Percentiles rank a stretch among this genome's conserved stretches.
Evolutionary conservation across 257 asterid genomes (phyloP).

Genomic region (Petunia axillaris): DNA sequence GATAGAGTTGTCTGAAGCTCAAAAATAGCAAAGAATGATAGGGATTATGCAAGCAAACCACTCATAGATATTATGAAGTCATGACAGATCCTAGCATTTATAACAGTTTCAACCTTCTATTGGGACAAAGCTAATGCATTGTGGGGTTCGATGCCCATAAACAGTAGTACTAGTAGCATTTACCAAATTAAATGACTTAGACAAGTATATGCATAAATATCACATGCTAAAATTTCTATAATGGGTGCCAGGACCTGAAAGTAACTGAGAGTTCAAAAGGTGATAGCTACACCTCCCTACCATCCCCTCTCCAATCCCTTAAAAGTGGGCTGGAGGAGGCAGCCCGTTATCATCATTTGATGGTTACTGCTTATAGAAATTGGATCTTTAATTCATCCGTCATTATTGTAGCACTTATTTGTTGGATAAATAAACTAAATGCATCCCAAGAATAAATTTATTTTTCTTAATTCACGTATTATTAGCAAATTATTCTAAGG

Average conservation of each 20-base stretch:
- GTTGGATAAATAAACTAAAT: background rate
- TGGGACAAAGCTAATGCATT: constrained; percentile 9
- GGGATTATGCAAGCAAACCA: background rate
- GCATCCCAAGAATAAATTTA: background rate
- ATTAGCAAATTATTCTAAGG: too few species aligned
- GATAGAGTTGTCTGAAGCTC: background rate
- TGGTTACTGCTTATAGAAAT: background rate
- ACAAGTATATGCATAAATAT: background rate
- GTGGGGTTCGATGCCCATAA: background rate
- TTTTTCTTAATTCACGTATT: too few species aligned
- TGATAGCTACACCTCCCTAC: background rate
- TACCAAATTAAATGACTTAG: background rate
- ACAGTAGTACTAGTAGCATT: background rate
- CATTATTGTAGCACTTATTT: background rate
- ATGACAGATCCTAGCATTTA: background rate
- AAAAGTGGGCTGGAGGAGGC: background rate
- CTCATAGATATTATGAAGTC: background rate
- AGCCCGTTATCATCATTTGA: background rate
- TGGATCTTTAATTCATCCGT: background rate
- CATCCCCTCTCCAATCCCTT: background rate
- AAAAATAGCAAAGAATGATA: background rate
- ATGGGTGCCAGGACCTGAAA: background rate
- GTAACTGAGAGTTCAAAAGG: background rate
- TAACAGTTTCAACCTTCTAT: background rate
- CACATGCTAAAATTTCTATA: constrained; percentile 18